Percentiles rank a stretch among this genome's conserved stretches.
phyloP scores from a whole-genome alignment of 2,329 filamentous ascomycete genomes.

The Berkeleyomyces rouxiae region DNA sequence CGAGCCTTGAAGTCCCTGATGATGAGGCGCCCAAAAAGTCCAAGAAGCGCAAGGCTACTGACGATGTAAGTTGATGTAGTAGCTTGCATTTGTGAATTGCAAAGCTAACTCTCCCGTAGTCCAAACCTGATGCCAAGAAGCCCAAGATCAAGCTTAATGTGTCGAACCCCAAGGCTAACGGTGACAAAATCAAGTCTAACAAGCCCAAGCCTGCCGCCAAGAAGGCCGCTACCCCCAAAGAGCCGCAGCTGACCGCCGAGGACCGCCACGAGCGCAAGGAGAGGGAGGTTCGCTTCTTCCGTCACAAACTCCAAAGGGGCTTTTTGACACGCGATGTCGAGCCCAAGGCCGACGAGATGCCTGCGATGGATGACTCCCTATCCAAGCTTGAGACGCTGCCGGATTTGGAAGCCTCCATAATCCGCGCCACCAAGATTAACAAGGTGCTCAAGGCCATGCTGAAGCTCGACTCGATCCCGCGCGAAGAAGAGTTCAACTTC shows the following conservation, averaged over 20 bases:
- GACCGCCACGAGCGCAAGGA: constrained; percentile 44
- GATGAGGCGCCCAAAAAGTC: constrained; percentile 51
- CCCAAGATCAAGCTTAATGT: constrained; percentile 54
- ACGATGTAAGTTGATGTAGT: constrained; percentile 36
- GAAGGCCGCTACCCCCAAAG: constrained; percentile 35
- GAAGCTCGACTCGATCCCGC: constrained; percentile 71
- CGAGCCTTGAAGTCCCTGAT: constrained; percentile 30
- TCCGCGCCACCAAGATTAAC: constrained; percentile 89
- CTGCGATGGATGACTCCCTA: constrained; percentile 59
- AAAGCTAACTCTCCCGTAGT: not conserved
- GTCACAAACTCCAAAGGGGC: constrained; percentile 88
- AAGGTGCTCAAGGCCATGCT: constrained; percentile 93
- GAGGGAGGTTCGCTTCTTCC: constrained; percentile 76
- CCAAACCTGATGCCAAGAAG: constrained; percentile 45
- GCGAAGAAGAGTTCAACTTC: constrained; percentile 79
- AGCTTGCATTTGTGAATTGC: not conserved
- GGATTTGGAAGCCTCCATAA: constrained; percentile 77
- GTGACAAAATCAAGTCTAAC: constrained; percentile 33
- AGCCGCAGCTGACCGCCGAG: constrained; percentile 40
- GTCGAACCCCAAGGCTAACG: constrained; percentile 34
- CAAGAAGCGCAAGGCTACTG: constrained; percentile 76
- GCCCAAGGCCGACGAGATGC: constrained; percentile 77
- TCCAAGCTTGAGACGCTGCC: constrained; percentile 62
- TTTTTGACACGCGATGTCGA: constrained; percentile 71
- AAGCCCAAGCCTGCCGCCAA: constrained; percentile 37